phyloP scores from a whole-genome alignment of 495 filamentous ascomycete species.

The Chaetomidium leptoderma region DNA sequence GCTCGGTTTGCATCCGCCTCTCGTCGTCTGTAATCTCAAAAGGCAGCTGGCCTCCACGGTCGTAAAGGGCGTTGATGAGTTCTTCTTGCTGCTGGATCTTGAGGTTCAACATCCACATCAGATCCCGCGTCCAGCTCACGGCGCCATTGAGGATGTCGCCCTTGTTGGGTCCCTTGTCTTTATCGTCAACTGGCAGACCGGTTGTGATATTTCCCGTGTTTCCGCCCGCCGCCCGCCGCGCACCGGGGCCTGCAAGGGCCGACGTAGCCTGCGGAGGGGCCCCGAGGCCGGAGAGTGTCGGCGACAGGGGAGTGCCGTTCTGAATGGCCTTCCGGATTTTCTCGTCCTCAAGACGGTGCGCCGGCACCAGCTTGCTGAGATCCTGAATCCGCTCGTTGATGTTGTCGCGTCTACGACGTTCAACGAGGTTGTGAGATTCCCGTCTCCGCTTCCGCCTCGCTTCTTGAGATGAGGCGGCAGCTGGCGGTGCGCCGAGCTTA shows the following conservation, averaged over 20 bases:
- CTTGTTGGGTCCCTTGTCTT: slow-evolving; percentile 98
- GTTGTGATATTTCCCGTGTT: slow-evolving; percentile 82
- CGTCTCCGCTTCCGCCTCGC: slow-evolving; percentile 84
- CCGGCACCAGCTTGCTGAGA: slow-evolving; percentile 84
- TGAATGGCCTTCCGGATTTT: slow-evolving; percentile 91
- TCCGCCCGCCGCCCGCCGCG: slow-evolving; percentile 63
- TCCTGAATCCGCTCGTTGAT: slow-evolving; percentile 99
- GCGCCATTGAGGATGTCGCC: slow-evolving; percentile 97
- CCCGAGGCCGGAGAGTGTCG: slow-evolving; percentile 58
- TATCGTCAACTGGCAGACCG: slow-evolving; percentile 87
- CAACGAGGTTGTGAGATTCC: slow-evolving; percentile 94
- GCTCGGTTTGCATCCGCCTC: slow-evolving; percentile 87
- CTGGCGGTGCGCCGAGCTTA: slow-evolving; percentile 43
- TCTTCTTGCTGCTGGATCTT: slow-evolving; percentile 87
- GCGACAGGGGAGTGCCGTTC: slow-evolving; percentile 83
- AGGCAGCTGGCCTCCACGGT: slow-evolving; percentile 67
- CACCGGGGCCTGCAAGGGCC: slow-evolving; percentile 76
- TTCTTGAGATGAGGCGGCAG: slow-evolving; percentile 70
- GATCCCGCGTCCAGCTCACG: slow-evolving; percentile 91
- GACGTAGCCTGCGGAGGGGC: slow-evolving; percentile 78
- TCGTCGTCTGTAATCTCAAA: slow-evolving; percentile 90
- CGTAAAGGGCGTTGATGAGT: slow-evolving; percentile 65
- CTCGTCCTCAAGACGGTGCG: slow-evolving; percentile 92
- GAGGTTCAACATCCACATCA: slow-evolving; percentile 91
- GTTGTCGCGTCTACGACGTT: slow-evolving; percentile 90